Percentiles rank a stretch among this genome's conserved stretches.
Conservation (phyloP, 805 yeast species). For the Wickerhamomyces alni region DNA sequence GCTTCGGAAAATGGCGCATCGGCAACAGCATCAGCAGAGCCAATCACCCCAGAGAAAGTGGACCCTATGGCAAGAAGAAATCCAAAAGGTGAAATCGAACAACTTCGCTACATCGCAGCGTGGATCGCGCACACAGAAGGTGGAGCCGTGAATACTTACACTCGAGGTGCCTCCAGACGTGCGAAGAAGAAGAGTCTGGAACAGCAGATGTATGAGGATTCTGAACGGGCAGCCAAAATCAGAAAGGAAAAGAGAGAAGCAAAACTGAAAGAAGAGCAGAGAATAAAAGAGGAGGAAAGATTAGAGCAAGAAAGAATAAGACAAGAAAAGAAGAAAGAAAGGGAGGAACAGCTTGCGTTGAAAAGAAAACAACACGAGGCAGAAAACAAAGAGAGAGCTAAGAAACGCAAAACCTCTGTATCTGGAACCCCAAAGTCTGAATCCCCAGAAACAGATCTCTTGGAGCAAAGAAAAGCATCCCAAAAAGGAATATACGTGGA, state of each 20-base stretch:
- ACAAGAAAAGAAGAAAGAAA: background rate
- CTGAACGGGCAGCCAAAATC: background rate
- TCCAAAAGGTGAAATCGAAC: no score
- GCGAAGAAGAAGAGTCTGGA: background rate
- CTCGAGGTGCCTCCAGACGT: no score
- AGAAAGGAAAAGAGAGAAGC: constrained; percentile 9
- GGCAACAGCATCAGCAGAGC: background rate
- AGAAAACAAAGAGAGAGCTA: background rate
- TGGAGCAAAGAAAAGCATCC: background rate
- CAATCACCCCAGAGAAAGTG: background rate
- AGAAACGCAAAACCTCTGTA: background rate
- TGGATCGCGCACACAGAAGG: no score
- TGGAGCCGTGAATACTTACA: no score
- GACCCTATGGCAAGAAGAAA: no score
- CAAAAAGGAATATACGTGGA: constrained; percentile 7
- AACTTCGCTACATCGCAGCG: no score
- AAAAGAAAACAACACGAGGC: background rate
- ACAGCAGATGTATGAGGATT: background rate
- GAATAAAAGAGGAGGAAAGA: constrained; percentile 6
- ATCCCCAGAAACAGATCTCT: background rate
- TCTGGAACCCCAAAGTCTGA: background rate
- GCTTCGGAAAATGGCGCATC: no score
- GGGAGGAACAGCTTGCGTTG: background rate
- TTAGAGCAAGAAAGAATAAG: background rate
- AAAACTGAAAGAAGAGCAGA: constrained; percentile 8